Conservation (phyloP, 2,329 filamentous ascomycete species). For the Aureobasidium namibiae region DNA sequence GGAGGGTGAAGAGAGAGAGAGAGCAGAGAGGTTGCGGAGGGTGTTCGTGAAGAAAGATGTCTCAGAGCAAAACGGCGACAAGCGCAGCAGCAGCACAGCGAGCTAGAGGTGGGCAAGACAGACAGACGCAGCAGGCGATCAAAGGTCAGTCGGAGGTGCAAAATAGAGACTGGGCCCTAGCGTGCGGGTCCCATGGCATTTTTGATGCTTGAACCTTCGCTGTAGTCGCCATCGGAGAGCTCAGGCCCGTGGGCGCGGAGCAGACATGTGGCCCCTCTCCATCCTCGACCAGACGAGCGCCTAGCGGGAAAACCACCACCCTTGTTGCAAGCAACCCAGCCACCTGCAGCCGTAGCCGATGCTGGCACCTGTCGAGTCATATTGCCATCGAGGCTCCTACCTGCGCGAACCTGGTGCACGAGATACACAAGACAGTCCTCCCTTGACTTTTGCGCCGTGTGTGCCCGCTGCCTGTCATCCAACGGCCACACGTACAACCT, state of each 20-base stretch:
- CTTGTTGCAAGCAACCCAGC: constrained; percentile 2
- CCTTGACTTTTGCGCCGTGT: not conserved
- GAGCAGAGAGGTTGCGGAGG: not conserved
- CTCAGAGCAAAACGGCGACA: constrained; percentile 9
- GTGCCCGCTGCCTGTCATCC: not conserved
- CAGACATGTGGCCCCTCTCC: constrained; percentile 10
- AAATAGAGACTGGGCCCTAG: constrained; percentile 10
- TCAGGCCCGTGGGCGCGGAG: constrained; percentile 4
- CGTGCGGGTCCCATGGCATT: constrained; percentile 13
- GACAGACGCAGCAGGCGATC: not conserved
- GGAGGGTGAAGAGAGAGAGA: not conserved
- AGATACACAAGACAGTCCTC: constrained; percentile 1
- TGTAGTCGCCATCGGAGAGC: constrained; percentile 4
- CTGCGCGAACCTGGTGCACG: not conserved
- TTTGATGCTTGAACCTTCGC: constrained; percentile 10
- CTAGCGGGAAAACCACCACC: constrained; percentile 6
- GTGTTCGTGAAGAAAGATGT: constrained; percentile 9
- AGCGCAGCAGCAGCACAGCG: not conserved
- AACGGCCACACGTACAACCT: constrained; percentile 7
- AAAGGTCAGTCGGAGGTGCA: constrained; percentile 4
- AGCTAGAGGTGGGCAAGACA: not conserved
- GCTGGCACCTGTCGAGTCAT: constrained; percentile 7
- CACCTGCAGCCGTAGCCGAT: constrained; percentile 7
- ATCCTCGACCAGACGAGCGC: constrained; percentile 3
- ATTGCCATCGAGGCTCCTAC: not conserved